A percentile compares a stretch with the other conserved stretches of the same genome.
phyloP scores from a whole-genome alignment of 2,329 filamentous ascomycete species.

The Plenodomus tracheiphilus region DNA sequence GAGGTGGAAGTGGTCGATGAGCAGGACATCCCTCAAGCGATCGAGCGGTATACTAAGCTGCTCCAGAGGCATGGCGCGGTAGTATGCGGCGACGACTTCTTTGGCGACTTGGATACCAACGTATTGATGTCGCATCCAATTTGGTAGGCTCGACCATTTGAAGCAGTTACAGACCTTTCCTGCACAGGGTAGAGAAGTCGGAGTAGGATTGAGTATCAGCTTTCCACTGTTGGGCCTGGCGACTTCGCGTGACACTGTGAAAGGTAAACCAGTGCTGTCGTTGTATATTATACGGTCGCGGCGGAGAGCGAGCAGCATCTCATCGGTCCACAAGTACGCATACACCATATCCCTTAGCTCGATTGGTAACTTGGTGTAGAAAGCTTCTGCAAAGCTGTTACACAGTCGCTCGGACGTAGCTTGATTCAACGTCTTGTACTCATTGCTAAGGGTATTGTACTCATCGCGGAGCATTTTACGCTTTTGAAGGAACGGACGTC shows the following conservation, averaged over 20 bases:
- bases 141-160: not conserved
- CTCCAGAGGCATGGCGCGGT: not conserved
- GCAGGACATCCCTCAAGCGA: not conserved
- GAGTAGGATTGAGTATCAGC: not conserved
- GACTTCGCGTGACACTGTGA: not conserved
- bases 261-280: not conserved
- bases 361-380: not conserved
- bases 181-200: not conserved
- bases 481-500: too few relatives aligned
- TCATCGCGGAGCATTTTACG: too few relatives aligned
- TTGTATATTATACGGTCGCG: not conserved
- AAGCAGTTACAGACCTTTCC: not conserved
- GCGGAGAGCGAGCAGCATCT: not conserved
- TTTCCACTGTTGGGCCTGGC: not conserved
- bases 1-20: constrained; percentile 3
- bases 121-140: not conserved
- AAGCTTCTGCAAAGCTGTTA: not conserved
- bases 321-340: not conserved
- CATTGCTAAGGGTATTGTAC: too few relatives aligned
- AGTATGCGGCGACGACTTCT: constrained; percentile 1
- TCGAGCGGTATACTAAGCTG: not conserved
- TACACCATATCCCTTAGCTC: not conserved
- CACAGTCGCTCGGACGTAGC: not conserved
- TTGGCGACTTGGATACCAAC: not conserved
- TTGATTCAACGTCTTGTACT: not conserved